A percentile compares a stretch with the other conserved stretches of the same genome.
phyloP scores from a whole-genome alignment of 129 eudicot species.

The Cynara cardunculus region DNA sequence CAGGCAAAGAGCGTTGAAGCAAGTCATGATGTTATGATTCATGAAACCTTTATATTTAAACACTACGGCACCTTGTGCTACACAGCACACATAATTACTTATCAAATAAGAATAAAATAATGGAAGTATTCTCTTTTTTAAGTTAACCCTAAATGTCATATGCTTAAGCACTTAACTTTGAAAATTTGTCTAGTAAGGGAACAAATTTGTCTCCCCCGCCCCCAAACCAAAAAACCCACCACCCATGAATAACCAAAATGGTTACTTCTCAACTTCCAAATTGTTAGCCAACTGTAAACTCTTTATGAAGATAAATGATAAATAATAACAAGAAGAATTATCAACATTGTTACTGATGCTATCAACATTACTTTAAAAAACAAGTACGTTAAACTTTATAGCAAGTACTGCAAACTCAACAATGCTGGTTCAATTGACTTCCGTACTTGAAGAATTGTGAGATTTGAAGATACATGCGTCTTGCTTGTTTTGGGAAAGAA shows the following conservation, averaged over 20 bases:
- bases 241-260: too few species aligned
- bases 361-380: not conserved
- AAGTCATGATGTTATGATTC: slow-evolving; percentile 5
- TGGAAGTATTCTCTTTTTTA: not conserved
- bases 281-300: too few species aligned
- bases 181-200: not conserved
- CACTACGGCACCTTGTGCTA: not conserved
- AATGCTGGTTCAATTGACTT: not conserved
- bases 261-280: too few species aligned
- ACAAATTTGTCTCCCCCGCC: not conserved
- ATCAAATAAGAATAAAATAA: not conserved
- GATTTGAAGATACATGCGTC: not conserved
- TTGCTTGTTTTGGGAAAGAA: not conserved
- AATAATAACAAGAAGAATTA: not conserved
- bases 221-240: too few species aligned
- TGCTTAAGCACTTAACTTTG: not conserved
- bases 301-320: not conserved
- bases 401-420: not conserved
- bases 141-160: not conserved
- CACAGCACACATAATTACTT: not conserved
- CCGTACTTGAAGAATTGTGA: not conserved
- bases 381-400: not conserved
- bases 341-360: not conserved
- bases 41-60: slow-evolving; percentile 2
- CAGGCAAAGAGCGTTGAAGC: not conserved